Evolutionary conservation across 1,139 yeast species (phyloP).

Genomic region (Taiozyma sp.): DNA sequence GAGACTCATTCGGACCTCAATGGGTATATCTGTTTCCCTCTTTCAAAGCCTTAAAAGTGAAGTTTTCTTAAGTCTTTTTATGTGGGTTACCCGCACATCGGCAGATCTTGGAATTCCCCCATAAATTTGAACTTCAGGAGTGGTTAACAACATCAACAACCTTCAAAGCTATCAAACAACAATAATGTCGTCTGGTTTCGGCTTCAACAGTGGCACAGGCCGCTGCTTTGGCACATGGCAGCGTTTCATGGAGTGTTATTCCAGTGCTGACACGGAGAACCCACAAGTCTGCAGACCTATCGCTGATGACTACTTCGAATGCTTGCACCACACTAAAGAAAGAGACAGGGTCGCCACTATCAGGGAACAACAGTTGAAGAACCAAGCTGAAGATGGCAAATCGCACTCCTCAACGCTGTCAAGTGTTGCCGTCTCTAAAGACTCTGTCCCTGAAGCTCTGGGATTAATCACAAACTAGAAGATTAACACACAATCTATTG

Average conservation of each 20-base stretch:
- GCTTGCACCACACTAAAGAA: conserved; percentile 44
- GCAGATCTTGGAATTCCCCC: neutral
- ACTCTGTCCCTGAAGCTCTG: conserved; percentile 24
- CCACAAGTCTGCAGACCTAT: conserved; percentile 33
- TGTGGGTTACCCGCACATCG: neutral
- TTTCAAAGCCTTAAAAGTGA: too few species aligned
- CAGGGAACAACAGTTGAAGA: conserved; percentile 24
- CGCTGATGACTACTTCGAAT: conserved; percentile 44
- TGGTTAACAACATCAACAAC: neutral
- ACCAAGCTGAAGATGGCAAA: conserved; percentile 15
- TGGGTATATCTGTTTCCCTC: too few species aligned
- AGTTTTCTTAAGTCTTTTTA: too few species aligned
- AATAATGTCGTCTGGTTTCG: conserved; percentile 34
- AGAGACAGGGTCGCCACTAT: conserved; percentile 21
- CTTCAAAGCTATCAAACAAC: neutral
- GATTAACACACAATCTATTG: neutral
- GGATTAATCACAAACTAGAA: conserved; percentile 24
- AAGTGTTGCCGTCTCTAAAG: conserved; percentile 16
- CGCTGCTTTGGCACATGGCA: conserved; percentile 44
- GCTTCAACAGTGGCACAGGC: conserved; percentile 40
- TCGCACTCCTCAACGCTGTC: conserved; percentile 1
- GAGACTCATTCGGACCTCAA: too few species aligned
- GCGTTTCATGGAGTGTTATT: conserved; percentile 40
- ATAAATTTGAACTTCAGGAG: neutral
- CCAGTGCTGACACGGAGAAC: conserved; percentile 33